Conservation (phyloP, 1,284 basidiomycete species). For the Coniferiporia sulphurascens region DNA sequence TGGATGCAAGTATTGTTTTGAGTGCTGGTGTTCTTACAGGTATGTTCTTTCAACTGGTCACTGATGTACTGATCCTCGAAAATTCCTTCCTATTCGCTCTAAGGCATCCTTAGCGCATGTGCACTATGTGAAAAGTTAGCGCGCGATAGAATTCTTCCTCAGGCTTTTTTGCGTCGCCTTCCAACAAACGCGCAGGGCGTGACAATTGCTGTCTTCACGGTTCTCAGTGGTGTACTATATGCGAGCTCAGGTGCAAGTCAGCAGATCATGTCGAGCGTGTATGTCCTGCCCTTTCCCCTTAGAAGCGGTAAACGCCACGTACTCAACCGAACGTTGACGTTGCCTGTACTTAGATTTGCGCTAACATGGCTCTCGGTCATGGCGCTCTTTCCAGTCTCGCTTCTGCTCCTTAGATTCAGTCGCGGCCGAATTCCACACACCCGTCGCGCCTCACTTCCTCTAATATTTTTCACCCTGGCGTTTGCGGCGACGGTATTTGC, state of each 20-base stretch:
- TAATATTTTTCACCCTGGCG: slow-evolving; percentile 38
- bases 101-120: slow-evolving; percentile 54
- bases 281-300: slow-evolving; percentile 16
- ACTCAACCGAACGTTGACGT: neutral
- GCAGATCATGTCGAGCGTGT: slow-evolving; percentile 54
- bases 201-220: slow-evolving; percentile 46
- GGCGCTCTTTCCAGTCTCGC: slow-evolving; percentile 56
- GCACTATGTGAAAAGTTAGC: slow-evolving; percentile 57
- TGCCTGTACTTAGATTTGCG: slow-evolving; percentile 40
- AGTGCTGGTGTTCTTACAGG: slow-evolving; percentile 69
- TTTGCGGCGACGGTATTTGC: slow-evolving; percentile 46
- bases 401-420: slow-evolving; percentile 59
- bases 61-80: slow-evolving; percentile 6
- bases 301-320: slow-evolving; percentile 10
- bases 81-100: neutral
- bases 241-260: slow-evolving; percentile 52
- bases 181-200: slow-evolving; percentile 54
- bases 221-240: slow-evolving; percentile 51
- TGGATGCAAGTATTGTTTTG: slow-evolving; percentile 62
- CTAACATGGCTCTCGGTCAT: slow-evolving; percentile 63
- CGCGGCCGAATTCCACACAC: slow-evolving; percentile 51
- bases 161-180: slow-evolving; percentile 42
- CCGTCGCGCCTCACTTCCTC: slow-evolving; percentile 34
- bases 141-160: slow-evolving; percentile 54
- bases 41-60: slow-evolving; percentile 17